phyloP scores from a whole-genome alignment of 169 alveolate species.

The Plasmodium billcollinsi region DNA sequence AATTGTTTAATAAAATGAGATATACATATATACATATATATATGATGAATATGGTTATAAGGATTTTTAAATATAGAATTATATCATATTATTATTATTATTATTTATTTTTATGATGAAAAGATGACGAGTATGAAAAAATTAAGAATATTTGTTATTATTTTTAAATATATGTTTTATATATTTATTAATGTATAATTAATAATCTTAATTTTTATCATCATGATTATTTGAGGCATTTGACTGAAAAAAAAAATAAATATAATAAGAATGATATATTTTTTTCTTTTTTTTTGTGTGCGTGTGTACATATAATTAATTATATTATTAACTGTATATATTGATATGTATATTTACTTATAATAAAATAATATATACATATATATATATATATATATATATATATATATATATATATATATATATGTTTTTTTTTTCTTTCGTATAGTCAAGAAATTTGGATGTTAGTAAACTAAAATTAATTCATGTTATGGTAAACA shows the following conservation, averaged over 20 bases:
- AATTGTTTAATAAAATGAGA: slow-evolving; percentile 52
- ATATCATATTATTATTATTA: slow-evolving; percentile 18
- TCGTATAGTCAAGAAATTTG: slow-evolving; percentile 91
- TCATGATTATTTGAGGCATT: slow-evolving; percentile 87
- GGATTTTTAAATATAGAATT: not conserved
- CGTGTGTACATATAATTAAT: not conserved
- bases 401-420: slow-evolving; percentile 6
- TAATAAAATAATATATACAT: not conserved
- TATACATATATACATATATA: slow-evolving; percentile 10
- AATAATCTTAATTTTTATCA: slow-evolving; percentile 71
- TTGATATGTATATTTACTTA: not conserved
- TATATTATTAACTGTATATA: not conserved
- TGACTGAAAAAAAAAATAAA: slow-evolving; percentile 80
- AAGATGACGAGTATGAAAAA: slow-evolving; percentile 79
- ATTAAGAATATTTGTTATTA: slow-evolving; percentile 62
- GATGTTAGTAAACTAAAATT: slow-evolving; percentile 93
- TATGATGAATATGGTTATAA: not conserved
- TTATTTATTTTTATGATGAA: slow-evolving; percentile 67
- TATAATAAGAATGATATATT: slow-evolving; percentile 26
- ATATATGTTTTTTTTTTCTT: not conserved
- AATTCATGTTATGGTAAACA: slow-evolving; percentile 94
- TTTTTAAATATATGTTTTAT: slow-evolving; percentile 81
- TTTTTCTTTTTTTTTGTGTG: not conserved
- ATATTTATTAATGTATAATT: slow-evolving; percentile 65
- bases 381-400: not conserved